Conservation (phyloP, 140 eudicot species). For the Bidens hawaiensis region DNA sequence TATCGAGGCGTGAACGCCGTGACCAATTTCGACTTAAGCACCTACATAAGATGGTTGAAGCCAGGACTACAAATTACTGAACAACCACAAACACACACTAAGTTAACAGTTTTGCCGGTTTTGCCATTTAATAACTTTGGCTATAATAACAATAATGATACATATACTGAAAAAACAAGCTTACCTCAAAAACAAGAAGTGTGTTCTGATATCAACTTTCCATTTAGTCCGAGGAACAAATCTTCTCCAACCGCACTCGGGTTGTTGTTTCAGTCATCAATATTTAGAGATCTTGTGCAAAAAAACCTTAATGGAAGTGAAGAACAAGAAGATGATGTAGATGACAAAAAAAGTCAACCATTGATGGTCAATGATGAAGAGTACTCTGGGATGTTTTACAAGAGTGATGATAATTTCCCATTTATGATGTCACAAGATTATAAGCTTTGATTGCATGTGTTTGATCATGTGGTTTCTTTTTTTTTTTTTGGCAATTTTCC, state of each 20-base stretch:
- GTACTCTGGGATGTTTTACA: constrained; percentile 32
- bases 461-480: constrained; percentile 21
- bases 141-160: constrained; percentile 12
- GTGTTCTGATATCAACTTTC: constrained; percentile 24
- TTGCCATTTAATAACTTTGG: constrained; percentile 21
- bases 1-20: constrained; percentile 76
- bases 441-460: constrained; percentile 14
- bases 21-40: constrained; percentile 71
- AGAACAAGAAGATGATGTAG: constrained; percentile 33
- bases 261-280: constrained; percentile 52
- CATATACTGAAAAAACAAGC: constrained; percentile 15
- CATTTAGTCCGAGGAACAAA: constrained; percentile 40
- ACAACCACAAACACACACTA: constrained; percentile 24
- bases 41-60: constrained; percentile 76
- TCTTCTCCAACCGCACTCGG: constrained; percentile 74
- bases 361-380: constrained; percentile 41
- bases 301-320: constrained; percentile 44
- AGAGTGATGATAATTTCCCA: constrained; percentile 33
- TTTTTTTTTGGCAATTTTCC: constrained; percentile 3
- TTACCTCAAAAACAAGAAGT: constrained; percentile 29
- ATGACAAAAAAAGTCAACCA: constrained; percentile 15
- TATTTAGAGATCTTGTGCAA: constrained; percentile 63
- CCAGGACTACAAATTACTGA: constrained; percentile 48
- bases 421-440: constrained; percentile 30
- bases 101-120: constrained; percentile 1